Evolutionary conservation across 2,329 filamentous ascomycete species (phyloP).

Genomic region (Myriosclerotinia curreyana): DNA sequence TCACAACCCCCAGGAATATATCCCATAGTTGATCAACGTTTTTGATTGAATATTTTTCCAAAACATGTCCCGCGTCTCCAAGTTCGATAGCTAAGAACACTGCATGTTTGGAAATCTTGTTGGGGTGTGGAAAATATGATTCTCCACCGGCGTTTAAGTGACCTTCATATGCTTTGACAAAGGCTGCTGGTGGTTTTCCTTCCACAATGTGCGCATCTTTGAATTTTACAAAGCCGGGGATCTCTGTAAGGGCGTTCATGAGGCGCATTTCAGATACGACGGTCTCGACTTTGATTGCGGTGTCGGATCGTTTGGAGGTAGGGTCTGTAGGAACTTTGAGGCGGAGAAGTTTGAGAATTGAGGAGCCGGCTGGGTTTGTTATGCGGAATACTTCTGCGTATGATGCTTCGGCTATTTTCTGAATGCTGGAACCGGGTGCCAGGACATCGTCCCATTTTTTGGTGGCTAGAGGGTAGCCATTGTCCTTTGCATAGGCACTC

Average conservation of each 20-base stretch:
- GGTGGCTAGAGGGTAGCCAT: conserved; percentile 20
- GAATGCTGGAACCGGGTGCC: conserved; percentile 50
- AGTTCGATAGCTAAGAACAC: conserved; percentile 61
- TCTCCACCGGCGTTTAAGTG: conserved; percentile 38
- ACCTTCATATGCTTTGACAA: conserved; percentile 52
- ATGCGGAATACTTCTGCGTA: conserved; percentile 65
- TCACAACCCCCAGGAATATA: conserved; percentile 57
- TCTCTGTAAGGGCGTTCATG: conserved; percentile 61
- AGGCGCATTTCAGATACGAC: conserved; percentile 59
- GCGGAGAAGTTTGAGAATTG: conserved; percentile 63
- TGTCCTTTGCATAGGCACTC: conserved; percentile 29
- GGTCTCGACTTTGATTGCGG: conserved; percentile 42
- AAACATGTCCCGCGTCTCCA: conserved; percentile 58
- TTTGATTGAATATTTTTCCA: conserved; percentile 56
- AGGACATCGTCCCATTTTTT: conserved; percentile 55
- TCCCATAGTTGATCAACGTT: conserved; percentile 58
- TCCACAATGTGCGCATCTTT: conserved; percentile 61
- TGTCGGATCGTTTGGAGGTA: conserved; percentile 26
- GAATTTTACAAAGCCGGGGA: conserved; percentile 64
- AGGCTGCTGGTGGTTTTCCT: conserved; percentile 51
- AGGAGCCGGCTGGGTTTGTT: conserved; percentile 56
- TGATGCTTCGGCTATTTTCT: conserved; percentile 65
- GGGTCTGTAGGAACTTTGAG: conserved; percentile 42
- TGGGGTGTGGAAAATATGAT: conserved; percentile 59
- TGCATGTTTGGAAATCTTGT: conserved; percentile 55